A percentile compares a stretch with the other conserved stretches of the same genome.
Conservation (phyloP, 352 stramenopile species). For the Nothophytophthora sp. region DNA sequence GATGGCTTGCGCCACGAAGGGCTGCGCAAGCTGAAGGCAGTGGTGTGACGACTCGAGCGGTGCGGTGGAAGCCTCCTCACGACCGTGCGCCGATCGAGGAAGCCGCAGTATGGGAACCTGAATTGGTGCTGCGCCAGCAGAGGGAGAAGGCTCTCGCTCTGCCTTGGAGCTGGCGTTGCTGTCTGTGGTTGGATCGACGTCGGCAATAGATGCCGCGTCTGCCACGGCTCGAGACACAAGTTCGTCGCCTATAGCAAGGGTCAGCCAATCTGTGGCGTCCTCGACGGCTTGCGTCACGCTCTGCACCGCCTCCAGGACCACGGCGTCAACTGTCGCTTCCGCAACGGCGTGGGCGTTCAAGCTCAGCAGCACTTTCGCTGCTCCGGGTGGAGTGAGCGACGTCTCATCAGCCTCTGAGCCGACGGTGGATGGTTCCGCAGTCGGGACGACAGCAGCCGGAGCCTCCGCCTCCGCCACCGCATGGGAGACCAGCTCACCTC, state of each 20-base stretch:
- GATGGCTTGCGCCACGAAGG: conserved; percentile 13
- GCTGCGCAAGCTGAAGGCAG: conserved; percentile 5
- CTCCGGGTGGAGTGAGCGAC: too few relatives aligned
- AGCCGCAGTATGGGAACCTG: conserved; percentile 6
- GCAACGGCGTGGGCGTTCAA: conserved; percentile 7
- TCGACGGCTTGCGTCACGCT: conserved; percentile 7
- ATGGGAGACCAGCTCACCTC: conserved; percentile 9
- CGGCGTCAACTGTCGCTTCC: conserved; percentile 6
- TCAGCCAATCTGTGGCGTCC: conserved; percentile 5
- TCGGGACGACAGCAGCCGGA: too few relatives aligned
- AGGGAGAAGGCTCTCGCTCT: background rate
- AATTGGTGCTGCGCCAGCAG: background rate
- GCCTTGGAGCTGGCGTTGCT: conserved; percentile 1
- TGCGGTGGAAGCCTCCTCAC: background rate
- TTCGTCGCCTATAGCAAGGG: conserved; percentile 6
- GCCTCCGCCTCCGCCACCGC: background rate
- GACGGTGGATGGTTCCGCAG: too few relatives aligned
- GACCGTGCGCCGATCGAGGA: background rate
- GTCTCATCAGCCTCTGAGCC: too few relatives aligned
- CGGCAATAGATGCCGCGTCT: background rate
- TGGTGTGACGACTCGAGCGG: too few relatives aligned
- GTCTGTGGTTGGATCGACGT: conserved; percentile 2
- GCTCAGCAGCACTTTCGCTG: background rate
- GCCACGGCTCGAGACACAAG: conserved; percentile 2
- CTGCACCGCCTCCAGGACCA: conserved; percentile 6